Base-by-base conservation (phyloP, 225 moss, liverwort and hornwort genomes). In the Physcomitrium patens region DNA sequence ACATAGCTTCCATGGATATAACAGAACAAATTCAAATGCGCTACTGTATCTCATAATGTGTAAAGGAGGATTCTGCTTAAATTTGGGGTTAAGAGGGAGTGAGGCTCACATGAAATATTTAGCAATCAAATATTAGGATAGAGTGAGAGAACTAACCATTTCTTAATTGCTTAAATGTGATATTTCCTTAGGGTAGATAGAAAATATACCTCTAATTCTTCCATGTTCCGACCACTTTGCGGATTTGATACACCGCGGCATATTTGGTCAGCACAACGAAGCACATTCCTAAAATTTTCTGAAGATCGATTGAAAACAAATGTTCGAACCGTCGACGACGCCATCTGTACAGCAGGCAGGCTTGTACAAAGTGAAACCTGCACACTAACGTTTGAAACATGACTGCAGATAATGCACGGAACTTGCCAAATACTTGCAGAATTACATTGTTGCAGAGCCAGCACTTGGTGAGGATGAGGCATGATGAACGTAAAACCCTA, bases 381-480 rank as follows among this genome's bases (percentile, higher is more conserved):
- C 55, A 42, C 45, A 51, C 45, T 71, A 37, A 63, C 69, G 70
- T 66, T 77, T n/a, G 63, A 72, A 70, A 50, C 63, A 63, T 46
- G 17, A 14, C 62, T 62, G 9, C 83, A 69, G 56, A 72, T 70
- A 48, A 54, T 75, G 65, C 67, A 57, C 42, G 75, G 75, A 60
- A 49, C 70, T 76, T 77, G 78, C 78, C 80, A 84, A 67, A 65
- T 16, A 47, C 70, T 60, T 42, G 74, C 60, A 70, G 65, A 47
- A 77, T 59, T 74, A 70, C 74, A 77, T 28, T 77, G 77, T 61
- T 80, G 80, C 65, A 84, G 58, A 8, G 77, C 77, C 48, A 77
- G 47, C 53, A 80, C 53, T 62, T 76, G 79, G 60, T 76, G 79
- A 63, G 76, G 83, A 67, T 80, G 80, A 84, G 77, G 77, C 84